A percentile compares a stretch with the other conserved stretches of the same genome.
Conservation (phyloP, 2,329 filamentous ascomycete species). For the Microcera coccophila region DNA sequence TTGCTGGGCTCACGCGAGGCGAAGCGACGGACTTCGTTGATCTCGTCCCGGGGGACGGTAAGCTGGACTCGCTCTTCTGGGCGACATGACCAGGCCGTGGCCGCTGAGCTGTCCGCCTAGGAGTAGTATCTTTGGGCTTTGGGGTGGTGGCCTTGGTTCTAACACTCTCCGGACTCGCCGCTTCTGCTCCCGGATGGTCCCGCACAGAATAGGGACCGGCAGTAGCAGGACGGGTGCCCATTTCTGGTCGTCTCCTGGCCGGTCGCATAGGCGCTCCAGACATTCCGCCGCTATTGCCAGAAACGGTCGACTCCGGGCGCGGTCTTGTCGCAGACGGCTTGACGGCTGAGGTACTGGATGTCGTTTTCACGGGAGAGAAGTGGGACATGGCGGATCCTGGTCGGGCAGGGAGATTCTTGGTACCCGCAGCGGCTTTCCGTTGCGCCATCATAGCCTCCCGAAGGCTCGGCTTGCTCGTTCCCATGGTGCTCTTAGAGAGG, state of each 20-base stretch:
- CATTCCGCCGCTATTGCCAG: conserved; percentile 52
- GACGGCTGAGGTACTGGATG: conserved; percentile 25
- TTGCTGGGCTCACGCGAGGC: conserved; percentile 41
- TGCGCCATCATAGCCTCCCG: conserved; percentile 82
- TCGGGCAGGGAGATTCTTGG: conserved; percentile 49
- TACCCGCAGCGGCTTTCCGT: conserved; percentile 58
- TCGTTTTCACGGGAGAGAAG: conserved; percentile 50
- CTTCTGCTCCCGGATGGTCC: conserved; percentile 39
- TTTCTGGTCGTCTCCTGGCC: conserved; percentile 54
- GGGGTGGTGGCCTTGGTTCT: conserved; percentile 48
- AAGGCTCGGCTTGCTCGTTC: conserved; percentile 60
- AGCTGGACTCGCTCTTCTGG: conserved; percentile 49
- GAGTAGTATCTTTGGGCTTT: conserved; percentile 50
- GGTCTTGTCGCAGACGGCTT: conserved; percentile 37
- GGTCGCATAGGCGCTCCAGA: conserved; percentile 63
- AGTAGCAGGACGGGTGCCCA: conserved; percentile 57
- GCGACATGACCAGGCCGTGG: conserved; percentile 45
- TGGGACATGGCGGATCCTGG: conserved; percentile 63
- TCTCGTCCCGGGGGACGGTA: conserved; percentile 43
- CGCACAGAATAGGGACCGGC: conserved; percentile 63
- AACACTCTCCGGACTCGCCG: conserved; percentile 44
- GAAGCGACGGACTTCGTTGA: conserved; percentile 36
- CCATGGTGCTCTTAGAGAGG: conserved; percentile 60
- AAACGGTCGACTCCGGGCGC: conserved; percentile 42
- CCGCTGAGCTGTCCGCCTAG: conserved; percentile 47